Evolutionary conservation across 169 alveolate species (phyloP).

Genomic region (Eimeria brunetti): DNA sequence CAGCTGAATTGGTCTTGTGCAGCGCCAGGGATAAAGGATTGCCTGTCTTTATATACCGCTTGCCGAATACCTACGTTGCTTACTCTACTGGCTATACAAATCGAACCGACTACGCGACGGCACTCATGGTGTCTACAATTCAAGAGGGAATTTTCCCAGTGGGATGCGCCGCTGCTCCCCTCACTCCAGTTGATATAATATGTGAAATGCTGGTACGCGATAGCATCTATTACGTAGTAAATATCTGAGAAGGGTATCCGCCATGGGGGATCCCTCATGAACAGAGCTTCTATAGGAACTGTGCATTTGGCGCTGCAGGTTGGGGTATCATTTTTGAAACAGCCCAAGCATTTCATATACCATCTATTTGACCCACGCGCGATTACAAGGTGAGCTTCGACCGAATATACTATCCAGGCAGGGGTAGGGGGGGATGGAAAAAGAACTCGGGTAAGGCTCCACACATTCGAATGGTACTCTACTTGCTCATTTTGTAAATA

Average conservation of each 20-base stretch:
- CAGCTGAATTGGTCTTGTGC: slow-evolving; percentile 85
- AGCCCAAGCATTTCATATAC: slow-evolving; percentile 84
- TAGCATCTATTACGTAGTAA: neutral
- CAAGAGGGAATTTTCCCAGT: slow-evolving; percentile 86
- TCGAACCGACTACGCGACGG: slow-evolving; percentile 86
- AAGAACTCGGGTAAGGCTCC: neutral
- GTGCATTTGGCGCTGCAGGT: slow-evolving; percentile 61
- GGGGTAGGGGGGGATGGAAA: neutral
- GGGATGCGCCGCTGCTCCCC: slow-evolving; percentile 87
- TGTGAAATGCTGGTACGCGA: slow-evolving; percentile 83
- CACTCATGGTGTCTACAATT: slow-evolving; percentile 83
- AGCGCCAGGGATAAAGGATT: slow-evolving; percentile 83
- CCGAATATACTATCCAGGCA: neutral
- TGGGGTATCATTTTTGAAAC: slow-evolving; percentile 81
- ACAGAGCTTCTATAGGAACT: neutral
- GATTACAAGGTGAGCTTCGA: slow-evolving; percentile 72
- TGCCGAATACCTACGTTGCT: slow-evolving; percentile 86
- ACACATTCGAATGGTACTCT: neutral
- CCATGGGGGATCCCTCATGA: neutral
- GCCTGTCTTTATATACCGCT: slow-evolving; percentile 85
- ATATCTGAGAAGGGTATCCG: neutral
- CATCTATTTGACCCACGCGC: slow-evolving; percentile 85
- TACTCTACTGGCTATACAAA: slow-evolving; percentile 86
- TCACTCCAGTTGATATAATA: slow-evolving; percentile 86
- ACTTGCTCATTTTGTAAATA: neutral